Evolutionary conservation across 2,329 filamentous ascomycete species (phyloP).

Genomic region (Diaporthe eres): DNA sequence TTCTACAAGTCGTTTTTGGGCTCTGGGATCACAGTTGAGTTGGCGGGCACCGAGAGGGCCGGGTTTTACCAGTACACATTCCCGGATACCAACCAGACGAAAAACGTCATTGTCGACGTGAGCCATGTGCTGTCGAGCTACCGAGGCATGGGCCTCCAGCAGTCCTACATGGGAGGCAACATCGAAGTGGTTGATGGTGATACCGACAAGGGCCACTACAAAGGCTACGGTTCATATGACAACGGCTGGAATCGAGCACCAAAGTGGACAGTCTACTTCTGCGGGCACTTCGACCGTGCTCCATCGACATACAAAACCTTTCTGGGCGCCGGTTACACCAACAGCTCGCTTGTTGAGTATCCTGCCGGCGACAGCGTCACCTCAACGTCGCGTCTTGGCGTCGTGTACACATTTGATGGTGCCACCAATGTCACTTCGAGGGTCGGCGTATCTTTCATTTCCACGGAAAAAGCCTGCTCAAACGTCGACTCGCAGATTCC

Average conservation of each 20-base stretch:
- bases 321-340: slow-evolving; percentile 52
- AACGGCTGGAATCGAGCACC: slow-evolving; percentile 77
- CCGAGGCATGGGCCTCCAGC: slow-evolving; percentile 71
- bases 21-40: slow-evolving; percentile 69
- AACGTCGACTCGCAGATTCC: slow-evolving; percentile 72
- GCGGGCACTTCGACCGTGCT: slow-evolving; percentile 68
- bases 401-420: slow-evolving; percentile 68
- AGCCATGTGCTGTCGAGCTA: slow-evolving; percentile 76
- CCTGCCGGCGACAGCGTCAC: slow-evolving; percentile 50
- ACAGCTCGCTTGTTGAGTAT: slow-evolving; percentile 51
- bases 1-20: slow-evolving; percentile 71
- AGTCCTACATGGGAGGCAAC: slow-evolving; percentile 73
- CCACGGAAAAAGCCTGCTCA: slow-evolving; percentile 69
- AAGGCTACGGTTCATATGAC: slow-evolving; percentile 73
- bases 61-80: slow-evolving; percentile 75
- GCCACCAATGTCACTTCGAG: slow-evolving; percentile 64
- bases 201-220: slow-evolving; percentile 68
- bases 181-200: slow-evolving; percentile 68
- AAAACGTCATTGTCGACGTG: slow-evolving; percentile 73
- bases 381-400: slow-evolving; percentile 60
- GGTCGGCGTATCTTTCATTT: slow-evolving; percentile 80
- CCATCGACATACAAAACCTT: slow-evolving; percentile 62
- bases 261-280: slow-evolving; percentile 75
- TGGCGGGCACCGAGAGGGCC: slow-evolving; percentile 69
- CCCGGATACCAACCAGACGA: slow-evolving; percentile 54